These are phyloP conservation scores for Ustilago shanxiensis DNA, from an alignment of 1,284 basidiomycete genomes.

Conservation along the genomic window DNA sequence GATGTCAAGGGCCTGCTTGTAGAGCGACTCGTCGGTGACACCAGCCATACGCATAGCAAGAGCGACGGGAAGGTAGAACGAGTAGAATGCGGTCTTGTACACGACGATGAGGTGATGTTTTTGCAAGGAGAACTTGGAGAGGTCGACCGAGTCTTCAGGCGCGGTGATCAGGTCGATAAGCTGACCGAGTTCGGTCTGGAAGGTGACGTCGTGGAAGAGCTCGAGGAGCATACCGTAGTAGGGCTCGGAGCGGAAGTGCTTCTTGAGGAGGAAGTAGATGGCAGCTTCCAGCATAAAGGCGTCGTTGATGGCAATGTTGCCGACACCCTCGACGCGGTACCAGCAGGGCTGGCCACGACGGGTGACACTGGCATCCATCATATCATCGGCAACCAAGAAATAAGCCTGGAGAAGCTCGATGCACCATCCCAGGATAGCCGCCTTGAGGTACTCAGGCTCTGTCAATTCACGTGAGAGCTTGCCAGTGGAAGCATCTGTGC, in stretches of 20 bases:
- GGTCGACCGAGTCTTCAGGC: slow-evolving; percentile 87
- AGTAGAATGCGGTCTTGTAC: slow-evolving; percentile 98
- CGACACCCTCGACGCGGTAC: slow-evolving; percentile 78
- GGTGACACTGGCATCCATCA: slow-evolving; percentile 95
- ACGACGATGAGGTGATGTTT: slow-evolving; percentile 95
- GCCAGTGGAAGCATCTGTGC: slow-evolving; percentile 74
- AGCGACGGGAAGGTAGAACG: slow-evolving; percentile 97
- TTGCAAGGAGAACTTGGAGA: slow-evolving; percentile 83
- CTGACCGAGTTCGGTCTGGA: slow-evolving; percentile 96
- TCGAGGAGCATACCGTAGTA: slow-evolving; percentile 92
- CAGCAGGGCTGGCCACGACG: slow-evolving; percentile 98
- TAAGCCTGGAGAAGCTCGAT: slow-evolving; percentile 98
- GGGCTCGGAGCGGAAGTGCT: slow-evolving; percentile 83
- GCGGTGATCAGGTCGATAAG: slow-evolving; percentile 95
- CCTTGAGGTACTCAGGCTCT: slow-evolving; percentile 82
- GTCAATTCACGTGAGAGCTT: slow-evolving; percentile 71
- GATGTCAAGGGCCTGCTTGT: slow-evolving; percentile 84
- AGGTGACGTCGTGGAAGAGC: slow-evolving; percentile 89
- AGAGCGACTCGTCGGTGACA: slow-evolving; percentile 80
- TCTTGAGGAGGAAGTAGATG: slow-evolving; percentile 91
- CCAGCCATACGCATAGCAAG: slow-evolving; percentile 86
- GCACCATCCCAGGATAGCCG: slow-evolving; percentile 94
- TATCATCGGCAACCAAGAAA: slow-evolving; percentile 97
- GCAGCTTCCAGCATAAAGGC: slow-evolving; percentile 95
- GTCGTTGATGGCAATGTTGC: slow-evolving; percentile 94